A percentile compares a stretch with the other conserved stretches of the same genome.
These are phyloP conservation scores for Colletotrichum phormii DNA, from an alignment of 2,329 filamentous ascomycete genomes.

Conservation along the genomic window DNA sequence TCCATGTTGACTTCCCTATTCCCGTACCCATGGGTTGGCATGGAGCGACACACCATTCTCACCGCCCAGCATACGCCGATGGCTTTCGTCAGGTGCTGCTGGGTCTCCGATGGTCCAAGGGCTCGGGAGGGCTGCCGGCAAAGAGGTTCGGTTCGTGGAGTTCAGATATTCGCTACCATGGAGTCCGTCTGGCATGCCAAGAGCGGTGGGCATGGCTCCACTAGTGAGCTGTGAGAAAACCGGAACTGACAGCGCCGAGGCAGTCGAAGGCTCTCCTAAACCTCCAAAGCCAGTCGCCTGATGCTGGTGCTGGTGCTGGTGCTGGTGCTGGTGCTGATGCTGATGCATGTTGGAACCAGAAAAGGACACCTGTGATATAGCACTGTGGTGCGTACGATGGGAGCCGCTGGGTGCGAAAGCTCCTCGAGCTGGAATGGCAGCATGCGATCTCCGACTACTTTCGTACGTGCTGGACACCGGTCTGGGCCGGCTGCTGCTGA, in stretches of 20 bases:
- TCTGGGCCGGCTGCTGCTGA: conserved; percentile 10
- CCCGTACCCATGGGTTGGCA: conserved; percentile 1
- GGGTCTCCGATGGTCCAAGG: conserved; percentile 11
- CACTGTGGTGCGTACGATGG: neutral
- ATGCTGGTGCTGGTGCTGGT: neutral
- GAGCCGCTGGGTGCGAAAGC: conserved; percentile 1
- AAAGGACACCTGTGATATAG: neutral
- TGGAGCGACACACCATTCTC: neutral
- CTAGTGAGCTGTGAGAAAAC: neutral
- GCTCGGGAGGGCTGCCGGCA: conserved; percentile 15
- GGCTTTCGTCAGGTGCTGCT: conserved; percentile 2
- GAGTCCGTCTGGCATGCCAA: neutral
- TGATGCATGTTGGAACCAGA: neutral
- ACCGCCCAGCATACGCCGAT: neutral
- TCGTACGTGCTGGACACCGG: conserved; percentile 8
- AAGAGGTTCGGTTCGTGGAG: conserved; percentile 15
- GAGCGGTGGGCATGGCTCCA: neutral
- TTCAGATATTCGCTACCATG: neutral
- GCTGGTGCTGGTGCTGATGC: conserved; percentile 3
- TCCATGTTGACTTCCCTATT: conserved; percentile 2
- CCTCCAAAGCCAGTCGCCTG: conserved; percentile 4
- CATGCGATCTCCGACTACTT: conserved; percentile 7
- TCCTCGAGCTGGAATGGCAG: neutral
- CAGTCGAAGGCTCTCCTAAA: neutral
- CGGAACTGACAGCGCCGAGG: neutral